These are phyloP conservation scores for Colletotrichum spaethianum DNA, from an alignment of 2,329 filamentous ascomycete species.

Conservation along the genomic window DNA sequence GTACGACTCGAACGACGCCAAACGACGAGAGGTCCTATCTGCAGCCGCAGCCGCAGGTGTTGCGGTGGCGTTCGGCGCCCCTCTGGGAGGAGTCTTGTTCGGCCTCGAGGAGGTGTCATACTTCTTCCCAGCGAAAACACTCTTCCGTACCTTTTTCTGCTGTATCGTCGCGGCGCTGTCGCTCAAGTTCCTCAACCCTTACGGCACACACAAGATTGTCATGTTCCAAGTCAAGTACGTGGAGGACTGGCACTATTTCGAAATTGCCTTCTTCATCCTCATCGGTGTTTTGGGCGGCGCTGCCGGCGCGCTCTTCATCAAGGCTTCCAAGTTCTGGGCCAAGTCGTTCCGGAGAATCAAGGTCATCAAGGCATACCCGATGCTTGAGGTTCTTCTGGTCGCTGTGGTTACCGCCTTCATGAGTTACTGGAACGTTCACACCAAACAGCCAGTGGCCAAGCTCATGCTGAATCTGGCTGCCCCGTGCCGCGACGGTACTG, in stretches of 20 bases:
- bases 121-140: conserved; percentile 96
- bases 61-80: conserved; percentile 93
- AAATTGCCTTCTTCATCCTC: conserved; percentile 87
- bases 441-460: conserved; percentile 90
- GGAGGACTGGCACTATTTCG: conserved; percentile 94
- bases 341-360: conserved; percentile 86
- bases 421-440: conserved; percentile 95
- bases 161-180: conserved; percentile 94
- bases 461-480: conserved; percentile 91
- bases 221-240: conserved; percentile 94
- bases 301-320: conserved; percentile 93
- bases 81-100: conserved; percentile 89
- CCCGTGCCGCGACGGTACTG: conserved; percentile 80
- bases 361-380: conserved; percentile 84
- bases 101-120: conserved; percentile 96
- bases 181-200: conserved; percentile 95
- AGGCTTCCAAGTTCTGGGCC: conserved; percentile 92
- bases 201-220: conserved; percentile 96
- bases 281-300: conserved; percentile 89
- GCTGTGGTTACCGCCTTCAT: conserved; percentile 86
- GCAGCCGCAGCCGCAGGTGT: conserved; percentile 93
- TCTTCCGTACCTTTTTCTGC: conserved; percentile 98
- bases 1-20: conserved; percentile 94
- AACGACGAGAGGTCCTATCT: conserved; percentile 93
- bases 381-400: conserved; percentile 91